Base-by-base conservation (phyloP, 139 green algal genomes). In the Nannochloris sp. region DNA sequence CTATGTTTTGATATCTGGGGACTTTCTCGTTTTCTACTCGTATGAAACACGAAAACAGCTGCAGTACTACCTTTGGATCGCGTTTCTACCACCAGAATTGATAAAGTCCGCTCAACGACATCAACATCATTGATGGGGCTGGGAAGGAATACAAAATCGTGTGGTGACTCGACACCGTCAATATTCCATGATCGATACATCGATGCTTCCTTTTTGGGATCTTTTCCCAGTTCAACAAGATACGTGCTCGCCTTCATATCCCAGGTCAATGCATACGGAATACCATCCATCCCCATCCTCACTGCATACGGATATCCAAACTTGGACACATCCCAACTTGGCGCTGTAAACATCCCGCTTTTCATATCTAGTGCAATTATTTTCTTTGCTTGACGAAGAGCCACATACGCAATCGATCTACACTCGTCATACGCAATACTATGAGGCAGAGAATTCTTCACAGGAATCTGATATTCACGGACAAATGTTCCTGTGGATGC, bases 341-440 rank as follows among this genome's bases (percentile, higher is more conserved):
- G 20, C 66, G 59, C 45, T 62, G 51, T 48, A 1, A 77, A 16
- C 1, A 30, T 56, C 74, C 94, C 92, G 16, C 76, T 86, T 25
- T 71, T 76, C 44, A 95, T 66, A 68, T 94, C 80, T 25, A 85
- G 77, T 3, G 56, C 57, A 25, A 80, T 69, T 31, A 85, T 74
- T 12, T 40, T 14, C 12, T 60, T 50, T 36, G 9, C 12, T 72
- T 93, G 82, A 9, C 88, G 56, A 59, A 87, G 74, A 0, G 81
- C 85, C 17, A 92, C 78, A 49, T 72, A 77, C 58, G 93, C 56
- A 28, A 53, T n/a, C 1, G 61, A 31, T 13, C 50, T 44, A 70
- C 88, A 95, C 71, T 93, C 88, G 56, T 95, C 76, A 45, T 91
- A 63, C 45, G 84, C 61, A 31, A 95, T 30, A 36, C 61, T 75